Base-by-base conservation (phyloP, 1,284 basidiomycete species). In the Puccinia novopanici region DNA sequence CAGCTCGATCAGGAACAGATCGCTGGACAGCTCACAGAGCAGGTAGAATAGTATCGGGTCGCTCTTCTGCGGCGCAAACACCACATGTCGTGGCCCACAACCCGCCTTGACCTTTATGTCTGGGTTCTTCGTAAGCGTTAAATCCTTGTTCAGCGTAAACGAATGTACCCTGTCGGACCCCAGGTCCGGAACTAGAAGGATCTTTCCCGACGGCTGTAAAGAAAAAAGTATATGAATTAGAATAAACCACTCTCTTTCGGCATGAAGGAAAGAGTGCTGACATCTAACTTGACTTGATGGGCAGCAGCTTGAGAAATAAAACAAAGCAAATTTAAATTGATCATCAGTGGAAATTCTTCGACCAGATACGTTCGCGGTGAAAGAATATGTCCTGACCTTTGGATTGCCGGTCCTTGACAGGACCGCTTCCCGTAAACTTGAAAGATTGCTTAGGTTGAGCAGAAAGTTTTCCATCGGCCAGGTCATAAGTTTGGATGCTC, bases 211-310 rank as follows among this genome's bases (percentile, higher is more conserved):
- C 10, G 75, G 65, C 75, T 78, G 45, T 27, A 63, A 37, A 40
- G 27, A 40, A 4, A 13, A 13, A 68, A 55, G 15, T 22, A 40
- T 12, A 12, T 0, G n/a, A n/a, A n/a, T n/a, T n/a, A n/a, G n/a
- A n/a, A n/a, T n/a, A n/a, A n/a, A n/a, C n/a, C n/a, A n/a, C n/a
- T n/a, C n/a, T n/a, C n/a, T n/a, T n/a, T n/a, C n/a, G n/a, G n/a
- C n/a, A n/a, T n/a, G n/a, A n/a, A n/a, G n/a, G n/a, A n/a, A n/a
- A n/a, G n/a, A n/a, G n/a, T n/a, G 67, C 75, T 68, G 42, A 78
- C 75, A 57, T 78, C 75, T 8, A 68, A 70, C 37, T 42, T 68
- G 37, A 70, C 75, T 42, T 78, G 75, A 59, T 78, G 75, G 34
- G 65, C 65, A n/a, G 63, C 54, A 22, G 75, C 75, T 78, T 22